phyloP scores from a whole-genome alignment of 2,329 filamentous ascomycete genomes.

The Fusarium brachygibbosum region DNA sequence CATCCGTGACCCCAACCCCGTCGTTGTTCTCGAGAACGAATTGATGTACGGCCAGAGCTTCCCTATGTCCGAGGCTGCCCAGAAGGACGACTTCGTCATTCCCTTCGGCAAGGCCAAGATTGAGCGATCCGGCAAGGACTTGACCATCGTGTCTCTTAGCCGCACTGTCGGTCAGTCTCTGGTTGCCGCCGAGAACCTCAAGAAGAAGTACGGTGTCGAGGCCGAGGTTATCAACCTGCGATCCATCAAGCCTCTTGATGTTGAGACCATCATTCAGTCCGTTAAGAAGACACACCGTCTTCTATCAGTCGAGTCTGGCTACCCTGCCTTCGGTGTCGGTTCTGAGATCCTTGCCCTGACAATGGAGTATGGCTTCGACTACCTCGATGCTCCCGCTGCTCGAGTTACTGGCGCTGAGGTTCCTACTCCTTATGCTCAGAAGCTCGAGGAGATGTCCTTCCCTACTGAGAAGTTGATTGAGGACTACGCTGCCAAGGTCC shows the following conservation, averaged over 20 bases:
- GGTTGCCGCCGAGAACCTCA: slow-evolving; percentile 87
- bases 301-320: slow-evolving; percentile 93
- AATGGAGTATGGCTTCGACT: slow-evolving; percentile 99
- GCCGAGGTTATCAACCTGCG: slow-evolving; percentile 98
- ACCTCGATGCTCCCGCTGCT: slow-evolving; percentile 92
- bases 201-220: slow-evolving; percentile 96
- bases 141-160: slow-evolving; percentile 95
- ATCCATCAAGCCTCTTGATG: slow-evolving; percentile 95
- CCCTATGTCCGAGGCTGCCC: slow-evolving; percentile 96
- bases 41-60: slow-evolving; percentile 92
- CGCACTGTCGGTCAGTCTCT: slow-evolving; percentile 95
- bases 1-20: slow-evolving; percentile 97
- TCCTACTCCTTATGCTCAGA: slow-evolving; percentile 93
- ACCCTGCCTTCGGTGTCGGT: slow-evolving; percentile 92
- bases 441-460: slow-evolving; percentile 96
- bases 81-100: slow-evolving; percentile 96
- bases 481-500: slow-evolving; percentile 88
- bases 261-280: slow-evolving; percentile 95
- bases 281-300: slow-evolving; percentile 98
- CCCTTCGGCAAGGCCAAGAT: slow-evolving; percentile 99
- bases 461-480: slow-evolving; percentile 90
- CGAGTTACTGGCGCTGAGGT: slow-evolving; percentile 97
- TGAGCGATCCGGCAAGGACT: slow-evolving; percentile 93
- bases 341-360: slow-evolving; percentile 93
- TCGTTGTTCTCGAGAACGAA: slow-evolving; percentile 91